Conservation (phyloP, 2,329 filamentous ascomycete species). For the Alternaria arborescens region DNA sequence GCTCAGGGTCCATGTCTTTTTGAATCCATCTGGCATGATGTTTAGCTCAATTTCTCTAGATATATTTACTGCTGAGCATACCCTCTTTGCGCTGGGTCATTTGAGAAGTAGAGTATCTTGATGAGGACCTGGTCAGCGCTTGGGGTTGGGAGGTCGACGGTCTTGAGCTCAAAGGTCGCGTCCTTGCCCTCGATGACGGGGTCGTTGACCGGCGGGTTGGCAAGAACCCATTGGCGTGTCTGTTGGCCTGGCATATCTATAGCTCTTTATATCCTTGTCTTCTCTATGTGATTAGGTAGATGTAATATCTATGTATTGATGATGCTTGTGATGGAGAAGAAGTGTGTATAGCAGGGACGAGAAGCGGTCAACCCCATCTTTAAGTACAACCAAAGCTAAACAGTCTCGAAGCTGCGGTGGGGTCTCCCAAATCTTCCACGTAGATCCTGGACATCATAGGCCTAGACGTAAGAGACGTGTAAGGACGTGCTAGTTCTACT, state of each 20-base stretch:
- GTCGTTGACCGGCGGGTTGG: constrained; percentile 50
- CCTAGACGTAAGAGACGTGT: constrained; percentile 2
- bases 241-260: constrained; percentile 41
- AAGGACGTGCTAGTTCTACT: constrained; percentile 1
- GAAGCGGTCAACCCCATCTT: constrained; percentile 3
- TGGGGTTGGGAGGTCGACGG: constrained; percentile 46
- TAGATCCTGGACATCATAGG: constrained; percentile 2
- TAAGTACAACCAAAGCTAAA: constrained; percentile 7
- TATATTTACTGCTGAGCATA: background rate
- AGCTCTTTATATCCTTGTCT: background rate
- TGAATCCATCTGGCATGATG: constrained; percentile 53
- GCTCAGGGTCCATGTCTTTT: constrained; percentile 49
- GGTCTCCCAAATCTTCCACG: constrained; percentile 9
- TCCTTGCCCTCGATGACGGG: constrained; percentile 49
- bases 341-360: background rate
- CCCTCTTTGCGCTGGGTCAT: constrained; percentile 51
- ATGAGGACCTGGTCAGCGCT: constrained; percentile 56
- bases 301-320: background rate
- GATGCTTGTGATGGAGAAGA: background rate
- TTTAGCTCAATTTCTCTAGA: background rate
- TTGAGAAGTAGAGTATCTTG: constrained; percentile 59
- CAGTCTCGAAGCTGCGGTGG: constrained; percentile 10
- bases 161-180: constrained; percentile 53
- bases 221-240: constrained; percentile 57
- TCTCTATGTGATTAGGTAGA: background rate